Conservation (phyloP, 352 stramenopile species). For the Globisporangium irregulare region DNA sequence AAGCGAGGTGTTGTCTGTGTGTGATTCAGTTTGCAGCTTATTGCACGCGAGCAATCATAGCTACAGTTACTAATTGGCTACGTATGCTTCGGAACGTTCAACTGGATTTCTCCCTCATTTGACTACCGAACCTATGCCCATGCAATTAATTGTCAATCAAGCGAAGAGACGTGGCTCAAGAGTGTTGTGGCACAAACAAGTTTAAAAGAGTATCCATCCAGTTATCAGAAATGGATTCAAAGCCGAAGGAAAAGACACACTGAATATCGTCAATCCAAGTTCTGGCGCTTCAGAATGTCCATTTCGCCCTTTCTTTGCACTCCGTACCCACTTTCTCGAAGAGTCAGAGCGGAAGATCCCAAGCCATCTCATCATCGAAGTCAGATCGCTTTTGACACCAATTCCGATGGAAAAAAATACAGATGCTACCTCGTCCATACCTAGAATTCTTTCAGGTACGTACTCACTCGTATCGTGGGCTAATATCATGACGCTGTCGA, state of each 20-base stretch:
- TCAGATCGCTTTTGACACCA: background rate
- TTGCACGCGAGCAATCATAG: background rate
- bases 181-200: no score
- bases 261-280: background rate
- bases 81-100: background rate
- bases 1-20: background rate
- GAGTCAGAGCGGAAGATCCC: background rate
- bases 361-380: background rate
- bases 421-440: background rate
- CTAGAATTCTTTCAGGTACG: background rate
- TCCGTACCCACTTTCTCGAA: constrained; percentile 7
- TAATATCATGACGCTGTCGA: constrained; percentile 10
- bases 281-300: constrained; percentile 10
- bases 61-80: background rate
- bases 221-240: background rate
- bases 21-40: background rate
- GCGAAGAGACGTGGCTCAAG: no score
- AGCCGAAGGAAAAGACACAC: constrained; percentile 6
- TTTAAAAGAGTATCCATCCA: background rate
- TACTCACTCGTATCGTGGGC: background rate
- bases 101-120: background rate
- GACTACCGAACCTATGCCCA: no score
- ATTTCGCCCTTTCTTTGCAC: constrained; percentile 10
- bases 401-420: background rate
- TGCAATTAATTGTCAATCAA: no score